Percentiles rank a stretch among this genome's conserved stretches.
These are phyloP conservation scores for Trichoderma atroviride DNA, from an alignment of 2,329 filamentous ascomycete species.

Conservation along the genomic window DNA sequence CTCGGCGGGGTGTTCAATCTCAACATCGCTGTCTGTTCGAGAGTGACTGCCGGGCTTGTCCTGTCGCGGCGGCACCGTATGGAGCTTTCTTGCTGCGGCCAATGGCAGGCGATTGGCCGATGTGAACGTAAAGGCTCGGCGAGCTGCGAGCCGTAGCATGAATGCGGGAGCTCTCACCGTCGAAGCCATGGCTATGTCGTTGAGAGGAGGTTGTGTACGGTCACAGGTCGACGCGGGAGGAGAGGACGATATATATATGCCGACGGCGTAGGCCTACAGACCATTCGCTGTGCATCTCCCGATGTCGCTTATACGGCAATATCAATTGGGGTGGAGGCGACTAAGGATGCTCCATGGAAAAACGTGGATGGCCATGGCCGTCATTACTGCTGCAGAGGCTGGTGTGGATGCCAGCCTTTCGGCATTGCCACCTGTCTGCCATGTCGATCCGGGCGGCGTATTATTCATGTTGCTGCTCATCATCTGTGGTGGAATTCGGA, in stretches of 20 bases:
- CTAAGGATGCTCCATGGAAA: constrained; percentile 4
- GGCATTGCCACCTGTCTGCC: constrained; percentile 1
- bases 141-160: constrained; percentile 5
- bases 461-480: background rate
- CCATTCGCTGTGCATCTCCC: constrained; percentile 6
- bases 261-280: too few relatives aligned
- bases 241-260: background rate
- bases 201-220: background rate
- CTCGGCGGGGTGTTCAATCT: constrained; percentile 77
- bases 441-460: background rate
- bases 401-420: constrained; percentile 5
- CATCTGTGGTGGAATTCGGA: background rate
- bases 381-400: background rate
- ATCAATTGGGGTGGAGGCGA: constrained; percentile 4
- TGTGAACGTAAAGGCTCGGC: constrained; percentile 1
- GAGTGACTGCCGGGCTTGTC: constrained; percentile 67
- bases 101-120: constrained; percentile 26
- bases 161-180: constrained; percentile 1
- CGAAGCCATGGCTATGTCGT: background rate
- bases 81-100: constrained; percentile 37
- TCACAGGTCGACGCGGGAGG: background rate
- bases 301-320: constrained; percentile 2
- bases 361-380: background rate
- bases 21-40: constrained; percentile 76
- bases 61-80: constrained; percentile 40